These are phyloP conservation scores for Geotrichum candidum DNA, from an alignment of 1,139 yeast species.

Conservation along the genomic window DNA sequence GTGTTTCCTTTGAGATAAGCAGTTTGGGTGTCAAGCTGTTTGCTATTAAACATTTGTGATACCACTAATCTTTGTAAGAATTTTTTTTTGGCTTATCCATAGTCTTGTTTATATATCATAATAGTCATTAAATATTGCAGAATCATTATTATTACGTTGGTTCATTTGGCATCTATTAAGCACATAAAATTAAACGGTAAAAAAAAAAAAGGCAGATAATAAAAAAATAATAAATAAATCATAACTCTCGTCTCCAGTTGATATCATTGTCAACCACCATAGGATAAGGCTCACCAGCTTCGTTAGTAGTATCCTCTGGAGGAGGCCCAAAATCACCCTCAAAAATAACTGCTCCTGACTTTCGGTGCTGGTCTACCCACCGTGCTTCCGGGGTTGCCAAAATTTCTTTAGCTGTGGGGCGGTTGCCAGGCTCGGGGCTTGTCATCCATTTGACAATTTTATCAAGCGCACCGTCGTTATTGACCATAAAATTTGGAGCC, in stretches of 20 bases:
- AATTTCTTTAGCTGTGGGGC: slow-evolving; percentile 74
- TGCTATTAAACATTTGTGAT: too few species aligned
- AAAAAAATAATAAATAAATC: background rate
- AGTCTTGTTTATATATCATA: too few species aligned
- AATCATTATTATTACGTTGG: too few species aligned
- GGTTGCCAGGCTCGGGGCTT: slow-evolving; percentile 70
- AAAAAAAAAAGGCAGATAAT: background rate
- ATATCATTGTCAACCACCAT: slow-evolving; percentile 25
- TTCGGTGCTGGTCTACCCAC: slow-evolving; percentile 73
- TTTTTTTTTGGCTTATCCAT: too few species aligned
- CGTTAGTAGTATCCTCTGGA: slow-evolving; percentile 34
- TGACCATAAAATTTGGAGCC: slow-evolving; percentile 80
- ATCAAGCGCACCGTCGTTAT: slow-evolving; percentile 71
- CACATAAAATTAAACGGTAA: background rate
- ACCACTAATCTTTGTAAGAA: too few species aligned
- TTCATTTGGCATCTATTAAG: background rate
- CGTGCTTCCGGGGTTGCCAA: slow-evolving; percentile 66
- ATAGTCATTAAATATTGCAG: too few species aligned
- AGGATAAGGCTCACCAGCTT: slow-evolving; percentile 15
- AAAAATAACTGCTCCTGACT: slow-evolving; percentile 91
- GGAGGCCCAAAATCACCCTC: slow-evolving; percentile 95
- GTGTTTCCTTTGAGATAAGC: too few species aligned
- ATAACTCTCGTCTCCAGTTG: slow-evolving; percentile 24
- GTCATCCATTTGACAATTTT: slow-evolving; percentile 82
- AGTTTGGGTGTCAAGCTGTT: too few species aligned